phyloP scores from a whole-genome alignment of 176 grass and related monocot species.

The Themeda triandra region DNA sequence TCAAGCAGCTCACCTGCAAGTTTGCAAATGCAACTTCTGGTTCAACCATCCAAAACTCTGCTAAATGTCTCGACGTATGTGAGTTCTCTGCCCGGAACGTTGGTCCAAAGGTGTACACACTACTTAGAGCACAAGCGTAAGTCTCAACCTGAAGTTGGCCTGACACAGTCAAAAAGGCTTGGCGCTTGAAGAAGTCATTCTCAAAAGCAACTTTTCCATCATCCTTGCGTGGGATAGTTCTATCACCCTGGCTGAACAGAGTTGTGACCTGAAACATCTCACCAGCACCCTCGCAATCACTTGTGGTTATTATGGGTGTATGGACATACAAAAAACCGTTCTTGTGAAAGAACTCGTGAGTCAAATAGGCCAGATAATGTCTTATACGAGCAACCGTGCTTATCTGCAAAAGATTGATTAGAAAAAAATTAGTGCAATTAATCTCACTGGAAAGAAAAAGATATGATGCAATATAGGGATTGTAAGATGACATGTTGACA shows the following conservation, averaged over 20 bases:
- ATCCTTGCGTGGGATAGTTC: constrained; percentile 54
- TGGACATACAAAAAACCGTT: constrained; percentile 79
- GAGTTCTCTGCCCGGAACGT: constrained; percentile 94
- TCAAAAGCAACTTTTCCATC: constrained; percentile 76
- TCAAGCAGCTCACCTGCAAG: constrained; percentile 50
- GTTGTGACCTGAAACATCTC: constrained; percentile 96
- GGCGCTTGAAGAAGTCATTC: constrained; percentile 80
- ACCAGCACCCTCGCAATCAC: constrained; percentile 94
- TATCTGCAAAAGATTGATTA: constrained; percentile 53
- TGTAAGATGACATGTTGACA: not conserved
- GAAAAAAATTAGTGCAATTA: too few species aligned
- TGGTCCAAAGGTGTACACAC: constrained; percentile 93
- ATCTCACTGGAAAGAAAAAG: too few species aligned
- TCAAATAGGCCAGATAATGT: constrained; percentile 76
- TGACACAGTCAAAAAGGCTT: constrained; percentile 92
- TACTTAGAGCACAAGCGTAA: constrained; percentile 83
- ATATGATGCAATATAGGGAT: not conserved
- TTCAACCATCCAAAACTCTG: constrained; percentile 99
- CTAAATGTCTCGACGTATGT: constrained; percentile 84
- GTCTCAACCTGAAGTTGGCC: constrained; percentile 96
- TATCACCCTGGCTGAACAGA: constrained; percentile 75
- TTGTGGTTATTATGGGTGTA: constrained; percentile 89
- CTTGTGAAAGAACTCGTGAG: constrained; percentile 66
- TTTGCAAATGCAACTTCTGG: constrained; percentile 97
- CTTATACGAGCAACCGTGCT: constrained; percentile 72